Conservation (phyloP, 2,329 filamentous ascomycete genomes). For the Lasiodiplodia hormozganensis region DNA sequence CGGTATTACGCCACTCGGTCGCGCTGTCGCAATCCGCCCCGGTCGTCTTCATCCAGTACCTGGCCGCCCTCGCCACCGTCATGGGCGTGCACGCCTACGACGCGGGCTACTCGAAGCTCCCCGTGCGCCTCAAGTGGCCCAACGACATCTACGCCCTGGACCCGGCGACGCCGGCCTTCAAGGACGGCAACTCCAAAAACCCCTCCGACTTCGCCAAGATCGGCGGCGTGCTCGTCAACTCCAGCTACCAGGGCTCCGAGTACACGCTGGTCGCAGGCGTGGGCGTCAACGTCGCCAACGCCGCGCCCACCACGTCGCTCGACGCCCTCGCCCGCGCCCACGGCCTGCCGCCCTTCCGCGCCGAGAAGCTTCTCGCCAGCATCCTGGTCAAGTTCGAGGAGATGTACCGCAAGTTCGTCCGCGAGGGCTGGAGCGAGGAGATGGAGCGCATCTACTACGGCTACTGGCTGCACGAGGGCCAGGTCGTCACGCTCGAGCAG, state of each 20-base stretch:
- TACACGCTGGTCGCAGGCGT: slow-evolving; percentile 85
- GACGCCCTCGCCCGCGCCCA: slow-evolving; percentile 68
- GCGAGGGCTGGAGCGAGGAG: slow-evolving; percentile 73
- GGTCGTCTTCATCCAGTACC: slow-evolving; percentile 92
- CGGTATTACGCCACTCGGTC: slow-evolving; percentile 82
- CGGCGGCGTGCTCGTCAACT: slow-evolving; percentile 90
- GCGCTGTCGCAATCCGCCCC: slow-evolving; percentile 75
- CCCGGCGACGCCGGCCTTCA: slow-evolving; percentile 30
- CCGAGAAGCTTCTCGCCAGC: slow-evolving; percentile 82
- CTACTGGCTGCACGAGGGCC: slow-evolving; percentile 57
- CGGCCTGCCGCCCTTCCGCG: slow-evolving; percentile 63
- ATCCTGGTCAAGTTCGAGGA: slow-evolving; percentile 80
- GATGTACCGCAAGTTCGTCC: slow-evolving; percentile 77
- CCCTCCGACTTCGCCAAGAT: slow-evolving; percentile 80
- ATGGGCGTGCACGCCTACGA: slow-evolving; percentile 84
- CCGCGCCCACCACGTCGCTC: slow-evolving; percentile 84
- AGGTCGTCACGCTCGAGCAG: slow-evolving; percentile 77
- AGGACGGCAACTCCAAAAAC: not conserved
- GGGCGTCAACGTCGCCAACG: slow-evolving; percentile 85
- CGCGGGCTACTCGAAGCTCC: slow-evolving; percentile 73
- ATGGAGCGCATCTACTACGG: slow-evolving; percentile 15
- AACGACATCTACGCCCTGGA: slow-evolving; percentile 75
- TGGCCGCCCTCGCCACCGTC: slow-evolving; percentile 86
- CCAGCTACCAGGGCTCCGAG: slow-evolving; percentile 74
- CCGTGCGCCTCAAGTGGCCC: slow-evolving; percentile 93